Conservation (phyloP, 1,284 basidiomycete species). For the Ustilago vetiveriae region DNA sequence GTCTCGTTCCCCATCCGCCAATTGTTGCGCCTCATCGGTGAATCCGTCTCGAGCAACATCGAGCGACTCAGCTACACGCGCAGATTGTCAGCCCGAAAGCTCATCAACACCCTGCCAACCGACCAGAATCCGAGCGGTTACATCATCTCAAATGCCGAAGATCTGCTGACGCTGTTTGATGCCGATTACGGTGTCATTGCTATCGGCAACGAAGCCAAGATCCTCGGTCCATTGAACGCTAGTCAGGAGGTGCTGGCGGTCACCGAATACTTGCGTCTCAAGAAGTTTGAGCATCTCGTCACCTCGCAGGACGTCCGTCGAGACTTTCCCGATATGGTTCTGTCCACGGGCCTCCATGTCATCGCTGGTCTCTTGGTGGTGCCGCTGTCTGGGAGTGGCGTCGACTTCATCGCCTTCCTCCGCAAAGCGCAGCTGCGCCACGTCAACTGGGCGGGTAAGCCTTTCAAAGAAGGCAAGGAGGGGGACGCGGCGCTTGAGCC, state of each 20-base stretch:
- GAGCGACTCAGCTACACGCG: conserved; percentile 84
- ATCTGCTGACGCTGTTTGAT: conserved; percentile 82
- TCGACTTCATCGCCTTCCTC: conserved; percentile 79
- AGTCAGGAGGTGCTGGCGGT: conserved; percentile 86
- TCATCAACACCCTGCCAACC: conserved; percentile 81
- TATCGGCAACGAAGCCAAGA: conserved; percentile 77
- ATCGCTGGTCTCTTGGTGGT: conserved; percentile 83
- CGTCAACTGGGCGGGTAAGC: conserved; percentile 68
- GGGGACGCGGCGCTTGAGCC: conserved; percentile 55
- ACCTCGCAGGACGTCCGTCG: conserved; percentile 74
- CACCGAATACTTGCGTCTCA: conserved; percentile 83
- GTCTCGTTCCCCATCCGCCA: conserved; percentile 85
- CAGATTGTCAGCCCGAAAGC: conserved; percentile 79
- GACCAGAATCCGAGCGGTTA: conserved; percentile 81
- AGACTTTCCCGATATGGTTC: conserved; percentile 80
- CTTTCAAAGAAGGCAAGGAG: conserved; percentile 73
- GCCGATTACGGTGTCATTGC: conserved; percentile 85
- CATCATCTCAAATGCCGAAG: conserved; percentile 86
- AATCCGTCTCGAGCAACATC: conserved; percentile 84
- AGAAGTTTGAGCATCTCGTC: conserved; percentile 69
- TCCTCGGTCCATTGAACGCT: conserved; percentile 80
- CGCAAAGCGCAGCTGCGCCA: conserved; percentile 76
- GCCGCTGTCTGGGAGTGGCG: conserved; percentile 69
- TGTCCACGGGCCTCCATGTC: conserved; percentile 76
- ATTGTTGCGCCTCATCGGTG: conserved; percentile 76